Percentiles rank a stretch among this genome's conserved stretches.
phyloP scores from a whole-genome alignment of 2,329 filamentous ascomycete species.

The Arachnopeziza araneosa region DNA sequence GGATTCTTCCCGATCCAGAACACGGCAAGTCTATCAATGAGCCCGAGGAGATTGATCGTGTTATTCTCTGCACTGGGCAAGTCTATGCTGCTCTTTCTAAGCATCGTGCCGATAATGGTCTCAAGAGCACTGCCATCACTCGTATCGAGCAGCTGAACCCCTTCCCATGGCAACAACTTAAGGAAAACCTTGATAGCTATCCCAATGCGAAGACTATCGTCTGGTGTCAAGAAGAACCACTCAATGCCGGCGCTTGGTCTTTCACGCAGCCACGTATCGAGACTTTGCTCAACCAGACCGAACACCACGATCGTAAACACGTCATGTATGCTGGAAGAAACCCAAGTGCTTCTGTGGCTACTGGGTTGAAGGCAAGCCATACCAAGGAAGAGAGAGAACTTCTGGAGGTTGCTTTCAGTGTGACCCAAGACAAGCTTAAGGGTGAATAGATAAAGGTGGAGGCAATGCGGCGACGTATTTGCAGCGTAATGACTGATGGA shows the following conservation, averaged over 20 bases:
- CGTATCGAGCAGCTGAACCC: constrained; percentile 97
- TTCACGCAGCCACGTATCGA: constrained; percentile 97
- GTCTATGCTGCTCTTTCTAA: constrained; percentile 88
- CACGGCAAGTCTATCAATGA: constrained; percentile 73
- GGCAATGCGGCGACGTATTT: background rate
- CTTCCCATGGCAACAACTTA: constrained; percentile 96
- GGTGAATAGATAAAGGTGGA: constrained; percentile 35
- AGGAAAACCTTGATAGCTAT: constrained; percentile 94
- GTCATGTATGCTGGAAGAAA: constrained; percentile 95
- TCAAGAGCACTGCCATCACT: constrained; percentile 89
- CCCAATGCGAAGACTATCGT: constrained; percentile 97
- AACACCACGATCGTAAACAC: constrained; percentile 89
- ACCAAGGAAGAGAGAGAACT: constrained; percentile 89
- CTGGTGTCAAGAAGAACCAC: constrained; percentile 94
- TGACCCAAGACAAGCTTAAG: constrained; percentile 65
- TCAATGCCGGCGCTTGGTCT: constrained; percentile 95
- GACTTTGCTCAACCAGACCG: constrained; percentile 87
- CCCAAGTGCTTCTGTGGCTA: constrained; percentile 89
- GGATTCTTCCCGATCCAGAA: constrained; percentile 88
- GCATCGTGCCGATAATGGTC: constrained; percentile 78
- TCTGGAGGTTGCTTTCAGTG: constrained; percentile 58
- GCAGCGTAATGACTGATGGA: background rate
- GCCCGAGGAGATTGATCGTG: constrained; percentile 83
- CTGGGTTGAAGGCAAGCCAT: constrained; percentile 83
- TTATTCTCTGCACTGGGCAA: constrained; percentile 91